phyloP scores from a whole-genome alignment of 768 basidiomycete genomes.

The Mycena metata region DNA sequence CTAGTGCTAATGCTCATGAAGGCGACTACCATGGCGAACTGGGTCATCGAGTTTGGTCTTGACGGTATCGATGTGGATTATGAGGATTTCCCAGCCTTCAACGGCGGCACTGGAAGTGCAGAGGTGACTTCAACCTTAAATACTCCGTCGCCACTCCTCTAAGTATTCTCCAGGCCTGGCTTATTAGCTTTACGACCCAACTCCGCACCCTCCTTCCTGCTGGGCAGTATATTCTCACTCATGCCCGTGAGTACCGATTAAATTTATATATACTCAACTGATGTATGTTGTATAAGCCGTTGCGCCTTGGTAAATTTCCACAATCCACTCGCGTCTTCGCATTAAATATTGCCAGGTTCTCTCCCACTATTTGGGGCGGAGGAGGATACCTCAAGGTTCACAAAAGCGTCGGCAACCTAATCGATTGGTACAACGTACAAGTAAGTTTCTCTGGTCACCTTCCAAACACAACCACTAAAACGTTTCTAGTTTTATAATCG shows the following conservation, averaged over 20 bases:
- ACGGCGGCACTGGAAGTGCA: constrained; percentile 17
- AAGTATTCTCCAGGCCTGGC: constrained; percentile 45
- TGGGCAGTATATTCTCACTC: constrained; percentile 64
- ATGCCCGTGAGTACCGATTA: constrained; percentile 61
- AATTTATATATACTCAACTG: not conserved
- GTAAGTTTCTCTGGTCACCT: too few species aligned
- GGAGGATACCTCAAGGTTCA: constrained; percentile 73
- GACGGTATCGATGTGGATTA: constrained; percentile 86
- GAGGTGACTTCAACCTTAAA: not conserved
- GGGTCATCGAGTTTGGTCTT: constrained; percentile 69
- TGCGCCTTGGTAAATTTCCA: constrained; percentile 58
- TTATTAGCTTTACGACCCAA: constrained; percentile 67
- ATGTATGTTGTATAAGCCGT: constrained; percentile 51
- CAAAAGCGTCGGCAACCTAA: constrained; percentile 63
- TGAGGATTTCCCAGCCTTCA: constrained; percentile 74
- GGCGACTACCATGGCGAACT: constrained; percentile 77
- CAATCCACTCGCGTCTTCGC: not conserved
- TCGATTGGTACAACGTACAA: constrained; percentile 72
- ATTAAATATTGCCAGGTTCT: constrained; percentile 21
- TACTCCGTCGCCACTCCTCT: not conserved
- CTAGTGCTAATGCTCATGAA: too few species aligned
- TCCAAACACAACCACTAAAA: too few species aligned
- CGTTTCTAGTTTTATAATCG: constrained; percentile 57
- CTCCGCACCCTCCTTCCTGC: constrained; percentile 63
- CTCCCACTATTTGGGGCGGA: constrained; percentile 55